These are phyloP conservation scores for Blastomyces gilchristii DNA, from an alignment of 2,329 filamentous ascomycete species.

Conservation along the genomic window DNA sequence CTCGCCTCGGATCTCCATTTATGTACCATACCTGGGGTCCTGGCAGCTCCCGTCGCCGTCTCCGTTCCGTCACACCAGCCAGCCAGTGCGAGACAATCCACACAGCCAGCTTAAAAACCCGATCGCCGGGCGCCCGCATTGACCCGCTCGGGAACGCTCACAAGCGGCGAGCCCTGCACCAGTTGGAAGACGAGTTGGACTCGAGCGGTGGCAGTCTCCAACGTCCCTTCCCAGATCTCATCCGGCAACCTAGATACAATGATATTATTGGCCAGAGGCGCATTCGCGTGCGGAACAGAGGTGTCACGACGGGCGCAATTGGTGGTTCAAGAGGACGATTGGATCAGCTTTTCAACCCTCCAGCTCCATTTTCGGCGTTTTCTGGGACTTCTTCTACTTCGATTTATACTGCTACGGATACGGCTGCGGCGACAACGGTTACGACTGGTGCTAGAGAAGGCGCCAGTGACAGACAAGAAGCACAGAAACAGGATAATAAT, in stretches of 20 bases:
- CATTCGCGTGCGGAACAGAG: conserved; percentile 50
- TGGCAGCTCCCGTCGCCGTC: conserved; percentile 26
- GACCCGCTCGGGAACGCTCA: conserved; percentile 45
- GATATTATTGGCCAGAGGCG: conserved; percentile 45
- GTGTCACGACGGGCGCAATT: conserved; percentile 51
- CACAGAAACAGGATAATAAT: neutral
- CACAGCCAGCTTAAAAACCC: conserved; percentile 33
- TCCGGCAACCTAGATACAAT: conserved; percentile 28
- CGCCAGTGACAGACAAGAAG: neutral
- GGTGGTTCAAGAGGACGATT: conserved; percentile 39
- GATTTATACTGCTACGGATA: neutral
- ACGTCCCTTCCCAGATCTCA: conserved; percentile 28
- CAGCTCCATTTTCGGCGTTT: conserved; percentile 22
- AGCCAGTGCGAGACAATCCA: conserved; percentile 37
- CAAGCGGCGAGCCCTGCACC: conserved; percentile 49
- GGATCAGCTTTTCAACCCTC: conserved; percentile 46
- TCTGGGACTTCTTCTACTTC: neutral
- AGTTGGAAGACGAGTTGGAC: conserved; percentile 43
- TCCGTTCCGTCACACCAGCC: conserved; percentile 24
- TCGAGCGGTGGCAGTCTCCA: conserved; percentile 32
- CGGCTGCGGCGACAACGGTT: neutral
- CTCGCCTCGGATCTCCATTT: conserved; percentile 41
- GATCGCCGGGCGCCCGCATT: conserved; percentile 45
- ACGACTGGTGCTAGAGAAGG: neutral
- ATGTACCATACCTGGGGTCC: conserved; percentile 42